phyloP scores from a whole-genome alignment of 2,329 filamentous ascomycete species.

The Trichophyton mentagrophytes region DNA sequence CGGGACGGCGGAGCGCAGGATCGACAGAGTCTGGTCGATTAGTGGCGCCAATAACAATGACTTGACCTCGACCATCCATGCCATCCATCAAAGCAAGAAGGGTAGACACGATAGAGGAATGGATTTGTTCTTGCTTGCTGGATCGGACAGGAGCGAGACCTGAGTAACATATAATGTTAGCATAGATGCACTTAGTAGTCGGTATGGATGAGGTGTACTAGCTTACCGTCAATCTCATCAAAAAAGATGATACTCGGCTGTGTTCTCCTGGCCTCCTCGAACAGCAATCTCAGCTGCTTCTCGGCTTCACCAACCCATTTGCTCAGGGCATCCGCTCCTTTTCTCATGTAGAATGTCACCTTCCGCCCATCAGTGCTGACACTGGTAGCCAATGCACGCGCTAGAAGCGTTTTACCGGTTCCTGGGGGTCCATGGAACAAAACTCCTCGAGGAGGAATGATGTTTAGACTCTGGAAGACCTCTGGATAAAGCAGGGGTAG shows the following conservation, averaged over 20 bases:
- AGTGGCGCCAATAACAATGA: constrained; percentile 97
- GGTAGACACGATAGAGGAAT: constrained; percentile 92
- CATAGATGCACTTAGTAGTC: not conserved
- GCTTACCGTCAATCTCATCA: constrained; percentile 83
- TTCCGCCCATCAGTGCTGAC: constrained; percentile 81
- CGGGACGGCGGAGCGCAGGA: constrained; percentile 90
- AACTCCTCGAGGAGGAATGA: constrained; percentile 87
- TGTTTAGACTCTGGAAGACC: constrained; percentile 78
- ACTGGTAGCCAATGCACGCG: constrained; percentile 80
- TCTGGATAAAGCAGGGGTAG: constrained; percentile 89
- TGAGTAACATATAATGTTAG: constrained; percentile 12
- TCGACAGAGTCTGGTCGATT: constrained; percentile 99
- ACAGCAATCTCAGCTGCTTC: constrained; percentile 80
- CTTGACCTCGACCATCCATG: constrained; percentile 95
- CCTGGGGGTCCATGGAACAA: constrained; percentile 94
- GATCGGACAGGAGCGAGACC: constrained; percentile 80
- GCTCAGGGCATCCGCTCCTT: constrained; percentile 90
- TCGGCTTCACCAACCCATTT: constrained; percentile 99
- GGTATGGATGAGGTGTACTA: not conserved
- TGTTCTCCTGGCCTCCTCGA: constrained; percentile 88
- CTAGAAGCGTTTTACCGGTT: constrained; percentile 94
- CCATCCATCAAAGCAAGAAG: constrained; percentile 92
- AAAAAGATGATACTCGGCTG: constrained; percentile 99
- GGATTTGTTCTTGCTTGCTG: constrained; percentile 97
- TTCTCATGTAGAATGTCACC: constrained; percentile 98